phyloP scores from a whole-genome alignment of 495 filamentous ascomycete genomes.

The Hypoxylon perforatum region DNA sequence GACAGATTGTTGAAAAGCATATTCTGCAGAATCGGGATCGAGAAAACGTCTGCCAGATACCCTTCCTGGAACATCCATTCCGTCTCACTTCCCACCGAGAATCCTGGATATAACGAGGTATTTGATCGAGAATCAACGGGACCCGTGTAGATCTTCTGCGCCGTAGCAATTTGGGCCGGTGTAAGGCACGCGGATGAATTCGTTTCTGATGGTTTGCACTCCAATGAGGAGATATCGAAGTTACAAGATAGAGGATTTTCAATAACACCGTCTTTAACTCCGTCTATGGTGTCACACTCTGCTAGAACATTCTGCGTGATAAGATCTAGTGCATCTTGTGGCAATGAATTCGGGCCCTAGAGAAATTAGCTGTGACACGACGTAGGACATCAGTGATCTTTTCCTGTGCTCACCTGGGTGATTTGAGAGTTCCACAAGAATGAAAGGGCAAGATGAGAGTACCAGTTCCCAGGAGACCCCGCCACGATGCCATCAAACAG shows the following conservation, averaged over 20 bases:
- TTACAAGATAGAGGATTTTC: constrained; percentile 53
- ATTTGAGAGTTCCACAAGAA: constrained; percentile 54
- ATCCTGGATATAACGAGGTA: constrained; percentile 51
- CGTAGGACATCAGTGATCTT: background rate
- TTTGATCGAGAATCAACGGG: constrained; percentile 35
- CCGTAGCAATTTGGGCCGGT: constrained; percentile 41
- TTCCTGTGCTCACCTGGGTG: constrained; percentile 38
- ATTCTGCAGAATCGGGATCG: constrained; percentile 61
- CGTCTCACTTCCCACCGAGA: constrained; percentile 48
- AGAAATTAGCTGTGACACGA: background rate
- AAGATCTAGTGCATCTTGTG: constrained; percentile 48
- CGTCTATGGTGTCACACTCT: constrained; percentile 54
- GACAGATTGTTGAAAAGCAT: constrained; percentile 60
- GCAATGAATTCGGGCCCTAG: constrained; percentile 32
- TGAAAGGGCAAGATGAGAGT: constrained; percentile 53
- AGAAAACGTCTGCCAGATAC: constrained; percentile 46
- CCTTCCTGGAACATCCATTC: constrained; percentile 50
- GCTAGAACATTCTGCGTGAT: constrained; percentile 48
- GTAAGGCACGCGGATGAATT: constrained; percentile 45
- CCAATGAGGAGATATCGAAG: constrained; percentile 50
- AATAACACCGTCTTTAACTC: constrained; percentile 52
- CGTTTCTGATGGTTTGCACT: constrained; percentile 37
- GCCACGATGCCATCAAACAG: constrained; percentile 58
- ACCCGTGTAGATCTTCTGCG: constrained; percentile 47
- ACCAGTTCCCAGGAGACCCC: constrained; percentile 57